Evolutionary conservation across 2,329 filamentous ascomycete genomes (phyloP).

Genomic region (Blumeria graminis): DNA sequence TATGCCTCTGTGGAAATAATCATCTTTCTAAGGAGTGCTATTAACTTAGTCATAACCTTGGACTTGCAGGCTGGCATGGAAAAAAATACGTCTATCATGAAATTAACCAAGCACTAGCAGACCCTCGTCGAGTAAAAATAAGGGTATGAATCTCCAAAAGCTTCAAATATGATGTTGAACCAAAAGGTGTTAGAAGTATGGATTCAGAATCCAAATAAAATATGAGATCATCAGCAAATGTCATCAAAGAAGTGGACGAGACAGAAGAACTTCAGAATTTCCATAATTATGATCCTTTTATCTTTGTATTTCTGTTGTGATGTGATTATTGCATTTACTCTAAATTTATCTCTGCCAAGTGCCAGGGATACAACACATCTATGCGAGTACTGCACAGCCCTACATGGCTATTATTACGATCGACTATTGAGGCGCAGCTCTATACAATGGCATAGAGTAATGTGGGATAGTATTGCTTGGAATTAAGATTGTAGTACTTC

Average conservation of each 20-base stretch:
- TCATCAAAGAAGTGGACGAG: neutral
- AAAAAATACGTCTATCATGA: neutral
- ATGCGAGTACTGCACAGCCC: too few relatives aligned
- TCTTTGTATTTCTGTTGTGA: too few relatives aligned
- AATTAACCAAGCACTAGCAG: neutral
- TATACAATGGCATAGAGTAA: too few relatives aligned
- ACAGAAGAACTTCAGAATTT: neutral
- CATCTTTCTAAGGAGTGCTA: neutral
- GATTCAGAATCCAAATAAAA: neutral
- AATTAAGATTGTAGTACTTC: too few relatives aligned
- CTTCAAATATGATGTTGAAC: neutral
- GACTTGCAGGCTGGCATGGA: neutral
- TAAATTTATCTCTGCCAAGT: too few relatives aligned
- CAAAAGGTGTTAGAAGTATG: neutral
- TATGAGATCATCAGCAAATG: neutral
- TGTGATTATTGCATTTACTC: too few relatives aligned
- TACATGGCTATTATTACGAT: too few relatives aligned
- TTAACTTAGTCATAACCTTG: neutral
- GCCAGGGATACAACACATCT: too few relatives aligned
- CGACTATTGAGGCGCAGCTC: too few relatives aligned
- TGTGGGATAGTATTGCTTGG: too few relatives aligned
- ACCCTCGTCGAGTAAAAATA: neutral
- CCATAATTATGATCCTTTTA: neutral
- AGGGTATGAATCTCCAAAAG: neutral
- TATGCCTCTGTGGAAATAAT: neutral